phyloP scores from a whole-genome alignment of 768 basidiomycete genomes.

The Paxillus ammoniavirescens region DNA sequence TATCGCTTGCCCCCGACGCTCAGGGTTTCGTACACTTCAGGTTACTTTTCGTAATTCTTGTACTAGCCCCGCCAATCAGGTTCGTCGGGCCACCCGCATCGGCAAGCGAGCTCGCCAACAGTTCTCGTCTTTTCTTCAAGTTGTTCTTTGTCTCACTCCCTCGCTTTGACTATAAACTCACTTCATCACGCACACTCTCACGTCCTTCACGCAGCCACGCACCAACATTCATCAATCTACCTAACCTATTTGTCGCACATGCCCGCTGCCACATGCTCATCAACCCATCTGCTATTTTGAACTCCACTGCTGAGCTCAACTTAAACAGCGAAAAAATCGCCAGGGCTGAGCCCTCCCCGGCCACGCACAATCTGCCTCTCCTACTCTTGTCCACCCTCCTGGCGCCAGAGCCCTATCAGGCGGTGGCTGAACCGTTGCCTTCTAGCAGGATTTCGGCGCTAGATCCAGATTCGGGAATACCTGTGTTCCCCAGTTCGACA shows the following conservation, averaged over 20 bases:
- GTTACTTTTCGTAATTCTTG: slow-evolving; percentile 16
- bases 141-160: slow-evolving; percentile 1
- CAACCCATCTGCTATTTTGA: slow-evolving; percentile 19
- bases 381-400: slow-evolving; percentile 19
- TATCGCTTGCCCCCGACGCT: not conserved
- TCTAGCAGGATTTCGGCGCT: not conserved
- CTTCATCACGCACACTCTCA: slow-evolving; percentile 19
- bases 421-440: slow-evolving; percentile 2
- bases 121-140: slow-evolving; percentile 8
- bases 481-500: not conserved
- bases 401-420: slow-evolving; percentile 7
- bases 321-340: slow-evolving; percentile 5
- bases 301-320: slow-evolving; percentile 6
- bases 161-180: slow-evolving; percentile 5
- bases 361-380: not conserved
- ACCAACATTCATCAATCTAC: slow-evolving; percentile 10
- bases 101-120: slow-evolving; percentile 4
- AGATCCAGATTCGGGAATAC: not conserved
- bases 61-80: not conserved
- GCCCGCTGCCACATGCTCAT: slow-evolving; percentile 29
- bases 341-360: slow-evolving; percentile 13
- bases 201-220: slow-evolving; percentile 19
- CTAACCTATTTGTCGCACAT: slow-evolving; percentile 23
- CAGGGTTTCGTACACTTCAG: slow-evolving; percentile 17
- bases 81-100: slow-evolving; percentile 3